Percentiles rank a stretch among this genome's conserved stretches.
phyloP scores from a whole-genome alignment of 1,139 yeast species.

The Lodderomyces orthopsilosis region DNA sequence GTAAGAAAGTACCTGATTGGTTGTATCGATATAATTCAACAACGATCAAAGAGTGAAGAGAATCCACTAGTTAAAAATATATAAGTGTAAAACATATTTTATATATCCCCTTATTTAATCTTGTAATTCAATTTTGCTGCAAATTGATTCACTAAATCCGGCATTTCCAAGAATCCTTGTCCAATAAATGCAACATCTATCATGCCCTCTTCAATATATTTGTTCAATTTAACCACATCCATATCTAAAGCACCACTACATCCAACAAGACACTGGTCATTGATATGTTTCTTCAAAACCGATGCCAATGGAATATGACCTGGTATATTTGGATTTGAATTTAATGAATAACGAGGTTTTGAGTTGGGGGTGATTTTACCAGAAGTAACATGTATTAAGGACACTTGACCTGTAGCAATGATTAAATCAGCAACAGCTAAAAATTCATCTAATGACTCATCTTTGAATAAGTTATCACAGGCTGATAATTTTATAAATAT shows the following conservation, averaged over 20 bases:
- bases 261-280: slow-evolving; percentile 38
- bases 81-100: background rate
- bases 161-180: slow-evolving; percentile 41
- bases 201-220: slow-evolving; percentile 34
- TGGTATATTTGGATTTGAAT: slow-evolving; percentile 10
- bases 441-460: slow-evolving; percentile 20
- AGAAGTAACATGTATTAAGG: slow-evolving; percentile 49
- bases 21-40: slow-evolving; percentile 30
- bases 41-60: background rate
- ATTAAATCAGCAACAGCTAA: background rate
- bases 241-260: slow-evolving; percentile 44
- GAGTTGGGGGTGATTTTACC: slow-evolving; percentile 44
- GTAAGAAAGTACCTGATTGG: slow-evolving; percentile 53
- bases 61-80: background rate
- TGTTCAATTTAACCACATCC: slow-evolving; percentile 31
- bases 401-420: background rate
- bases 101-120: background rate
- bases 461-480: slow-evolving; percentile 29
- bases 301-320: slow-evolving; percentile 36
- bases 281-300: slow-evolving; percentile 38
- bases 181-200: slow-evolving; percentile 50
- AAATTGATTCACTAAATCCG: slow-evolving; percentile 32
- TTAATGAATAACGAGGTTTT: slow-evolving; percentile 11
- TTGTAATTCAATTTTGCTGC: slow-evolving; percentile 2
- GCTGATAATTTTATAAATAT: slow-evolving; percentile 45